A percentile compares a stretch with the other conserved stretches of the same genome.
Evolutionary conservation across 164 flowering plant genomes (phyloP).

Genomic region (Berberis vulgaris): DNA sequence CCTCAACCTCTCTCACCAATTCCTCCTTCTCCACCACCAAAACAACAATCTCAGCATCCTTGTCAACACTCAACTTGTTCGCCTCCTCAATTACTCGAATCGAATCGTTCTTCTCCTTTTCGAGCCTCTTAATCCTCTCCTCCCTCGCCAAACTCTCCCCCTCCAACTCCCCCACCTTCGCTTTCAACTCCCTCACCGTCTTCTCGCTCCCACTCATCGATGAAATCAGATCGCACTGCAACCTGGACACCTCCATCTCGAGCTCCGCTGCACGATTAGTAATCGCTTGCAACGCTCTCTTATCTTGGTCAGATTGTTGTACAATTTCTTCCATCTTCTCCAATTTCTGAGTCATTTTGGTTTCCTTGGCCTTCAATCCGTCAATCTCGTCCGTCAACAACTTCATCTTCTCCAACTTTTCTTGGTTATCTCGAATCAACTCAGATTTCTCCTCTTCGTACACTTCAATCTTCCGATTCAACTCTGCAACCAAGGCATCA

Average conservation of each 20-base stretch:
- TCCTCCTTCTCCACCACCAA: slow-evolving; percentile 10
- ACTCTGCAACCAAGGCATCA: too few species aligned
- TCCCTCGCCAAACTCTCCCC: slow-evolving; percentile 26
- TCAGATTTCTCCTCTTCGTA: too few species aligned
- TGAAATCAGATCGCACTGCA: slow-evolving; percentile 55
- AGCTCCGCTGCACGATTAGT: slow-evolving; percentile 45
- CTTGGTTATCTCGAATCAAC: not conserved
- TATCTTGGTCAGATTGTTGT: slow-evolving; percentile 20
- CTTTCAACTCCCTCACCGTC: slow-evolving; percentile 18
- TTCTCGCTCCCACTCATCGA: slow-evolving; percentile 37
- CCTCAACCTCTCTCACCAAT: slow-evolving; percentile 20
- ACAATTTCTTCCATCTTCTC: too few species aligned
- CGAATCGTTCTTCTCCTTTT: slow-evolving; percentile 16
- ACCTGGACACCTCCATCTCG: slow-evolving; percentile 51
- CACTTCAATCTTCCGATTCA: too few species aligned
- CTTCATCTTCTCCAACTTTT: slow-evolving; percentile 18
- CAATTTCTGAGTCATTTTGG: not conserved
- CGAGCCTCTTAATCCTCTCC: slow-evolving; percentile 14
- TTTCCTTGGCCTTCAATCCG: slow-evolving; percentile 20
- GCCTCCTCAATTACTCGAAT: slow-evolving; percentile 16
- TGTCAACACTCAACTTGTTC: too few species aligned
- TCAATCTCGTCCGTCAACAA: slow-evolving; percentile 30
- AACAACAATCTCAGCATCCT: not conserved
- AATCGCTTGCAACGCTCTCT: slow-evolving; percentile 27
- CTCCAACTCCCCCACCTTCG: not conserved